A percentile compares a stretch with the other conserved stretches of the same genome.
These are phyloP conservation scores for Pholiota molesta DNA, from an alignment of 768 basidiomycete species.

Conservation along the genomic window DNA sequence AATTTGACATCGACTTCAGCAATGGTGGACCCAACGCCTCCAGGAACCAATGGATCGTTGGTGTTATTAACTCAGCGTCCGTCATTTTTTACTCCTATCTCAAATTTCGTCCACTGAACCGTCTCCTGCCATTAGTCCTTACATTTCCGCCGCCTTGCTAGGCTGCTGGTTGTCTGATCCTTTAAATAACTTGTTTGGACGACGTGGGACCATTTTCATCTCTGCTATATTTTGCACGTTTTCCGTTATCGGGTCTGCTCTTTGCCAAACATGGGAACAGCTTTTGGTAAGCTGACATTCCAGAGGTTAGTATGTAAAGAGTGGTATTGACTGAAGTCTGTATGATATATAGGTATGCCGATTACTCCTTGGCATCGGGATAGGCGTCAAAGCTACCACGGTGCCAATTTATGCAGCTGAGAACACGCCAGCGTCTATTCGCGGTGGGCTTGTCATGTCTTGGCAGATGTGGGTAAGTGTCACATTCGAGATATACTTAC, in stretches of 20 bases:
- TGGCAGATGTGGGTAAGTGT: slow-evolving; percentile 77
- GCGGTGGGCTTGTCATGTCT: slow-evolving; percentile 87
- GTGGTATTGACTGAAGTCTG: neutral
- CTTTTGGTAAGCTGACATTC: slow-evolving; percentile 34
- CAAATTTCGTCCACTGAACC: neutral
- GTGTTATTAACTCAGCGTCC: slow-evolving; percentile 66
- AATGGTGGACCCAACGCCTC: slow-evolving; percentile 29
- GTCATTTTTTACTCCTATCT: slow-evolving; percentile 8
- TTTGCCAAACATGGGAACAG: slow-evolving; percentile 51
- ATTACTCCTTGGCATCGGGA: slow-evolving; percentile 60
- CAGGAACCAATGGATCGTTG: slow-evolving; percentile 68
- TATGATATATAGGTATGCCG: slow-evolving; percentile 38
- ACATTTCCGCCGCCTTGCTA: slow-evolving; percentile 41
- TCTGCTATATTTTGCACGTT: slow-evolving; percentile 53
- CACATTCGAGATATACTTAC: neutral
- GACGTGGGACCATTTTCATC: slow-evolving; percentile 58
- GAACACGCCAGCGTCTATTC: slow-evolving; percentile 73
- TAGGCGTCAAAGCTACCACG: slow-evolving; percentile 59
- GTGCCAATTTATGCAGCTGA: slow-evolving; percentile 68
- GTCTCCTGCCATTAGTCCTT: slow-evolving; percentile 26
- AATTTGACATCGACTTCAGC: slow-evolving; percentile 42
- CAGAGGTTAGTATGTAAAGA: slow-evolving; percentile 2
- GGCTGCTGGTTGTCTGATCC: slow-evolving; percentile 48
- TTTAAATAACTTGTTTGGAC: slow-evolving; percentile 61
- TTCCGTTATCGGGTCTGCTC: slow-evolving; percentile 46